Base-by-base conservation (phyloP, 2,329 filamentous ascomycete genomes). In the Trichoderma arundinaceum region DNA sequence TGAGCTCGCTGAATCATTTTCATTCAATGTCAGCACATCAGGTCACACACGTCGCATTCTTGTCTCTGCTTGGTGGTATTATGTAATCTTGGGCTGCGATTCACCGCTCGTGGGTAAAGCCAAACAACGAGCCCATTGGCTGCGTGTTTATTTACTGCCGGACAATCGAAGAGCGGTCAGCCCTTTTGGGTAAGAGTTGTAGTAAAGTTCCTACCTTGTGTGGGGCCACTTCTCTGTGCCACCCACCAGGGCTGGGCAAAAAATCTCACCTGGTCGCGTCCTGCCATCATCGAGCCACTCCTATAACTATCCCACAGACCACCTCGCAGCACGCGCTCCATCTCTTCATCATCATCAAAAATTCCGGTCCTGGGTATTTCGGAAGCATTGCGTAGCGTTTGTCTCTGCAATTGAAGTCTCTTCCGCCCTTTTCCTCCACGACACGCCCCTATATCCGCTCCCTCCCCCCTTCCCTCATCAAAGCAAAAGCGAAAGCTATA, bases 201-300 rank as follows among this genome's bases (percentile, higher is more conserved):
- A 46, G 54, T 35, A 51, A 28, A 65, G 62, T 58, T 51, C 54
- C 62, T 52, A 65, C 62, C 62, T 65, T 65, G 52, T 58, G 62
- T 65, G 62, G 62, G 52, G 52, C 62, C 53, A 52, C 62, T 58
- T 64, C 61, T 64, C 52, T 56, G 61, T 32, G 51, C 61, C 52
- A 64, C 61, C 61, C 52, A 57, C 61, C 51, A 57, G 61, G 61
- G 51, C 61, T 64, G 44, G 61, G 52, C 61, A 52, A 66, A 66
- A 66, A 66, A 66, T 66, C 65, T 64, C 60, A 56, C 65, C 65
- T 64, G 51, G 65, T 64, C 65, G 65, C 65, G 65, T 66, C 60
- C 52, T 61, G 56, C 49, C 54, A 66, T 66, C 49, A 32, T 61
- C 57, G 32, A 61, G 44, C 62, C 62, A 58, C 54, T 65, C 53